Evolutionary conservation across 2,329 filamentous ascomycete species (phyloP), one percentile per base, ranked within the genome.

Genomic region (Zasmidium angulare): DNA sequence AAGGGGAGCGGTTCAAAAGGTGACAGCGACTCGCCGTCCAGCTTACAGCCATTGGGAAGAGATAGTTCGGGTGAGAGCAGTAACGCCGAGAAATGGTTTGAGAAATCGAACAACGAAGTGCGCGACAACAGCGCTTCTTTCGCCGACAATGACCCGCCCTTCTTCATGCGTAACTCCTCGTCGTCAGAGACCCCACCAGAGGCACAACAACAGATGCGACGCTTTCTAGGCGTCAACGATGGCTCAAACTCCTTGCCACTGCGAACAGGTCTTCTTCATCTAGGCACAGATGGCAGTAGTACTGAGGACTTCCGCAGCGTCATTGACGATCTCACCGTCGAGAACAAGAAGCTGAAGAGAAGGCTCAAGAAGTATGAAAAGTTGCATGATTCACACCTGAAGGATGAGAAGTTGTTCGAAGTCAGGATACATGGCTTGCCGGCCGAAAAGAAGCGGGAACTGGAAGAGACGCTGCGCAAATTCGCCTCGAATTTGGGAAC

Each of bases 281-380:
- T 74, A 10, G 72, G 67, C 26, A 77, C 74, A 6, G 76, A 78
- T 49, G 79, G 77, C 26, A 90, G 85, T 69, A 88, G 86, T 53
- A 86, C 84, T 24, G 89, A 90, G 58, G 90, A 93, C 57, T 93
- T 86, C 61, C 82, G 91, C 50, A 89, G 89, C 65, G 90, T 96
- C 17, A 96, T 96, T 50, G 91, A 96, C 68, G 91, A 96, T 71
- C 75, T 96, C 59, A 96, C 91, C 0, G 79, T 96, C 23, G 89
- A 92, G 70, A 96, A 95, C 71, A 90, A 91, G 72, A 87, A 86
- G 53, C 74, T 96, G 61, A 92, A 88, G 75, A 86, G 88, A 65
- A 86, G 87, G 68, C 69, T 96, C 55, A 88, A 84, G 68, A 87
- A 84, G 55, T 90, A 90, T 62, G 88, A 89, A 72, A 86, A 85